A percentile compares a stretch with the other conserved stretches of the same genome.
Conservation (phyloP, 2,329 filamentous ascomycete genomes). For the Dryadomyces sulphureus region DNA sequence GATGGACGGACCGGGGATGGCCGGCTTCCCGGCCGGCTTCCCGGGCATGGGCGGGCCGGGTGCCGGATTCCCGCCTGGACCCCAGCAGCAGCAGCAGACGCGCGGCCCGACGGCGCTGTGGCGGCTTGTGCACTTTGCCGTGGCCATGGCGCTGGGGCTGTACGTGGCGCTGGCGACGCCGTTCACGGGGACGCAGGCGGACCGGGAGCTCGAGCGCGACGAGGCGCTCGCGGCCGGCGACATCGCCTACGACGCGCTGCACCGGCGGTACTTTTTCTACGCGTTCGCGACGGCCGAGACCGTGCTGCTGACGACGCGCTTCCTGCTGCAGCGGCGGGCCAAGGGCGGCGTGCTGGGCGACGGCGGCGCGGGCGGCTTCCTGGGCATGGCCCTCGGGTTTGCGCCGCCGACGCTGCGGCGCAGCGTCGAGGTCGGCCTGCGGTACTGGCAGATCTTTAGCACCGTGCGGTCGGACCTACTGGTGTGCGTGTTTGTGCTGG, state of each 20-base stretch:
- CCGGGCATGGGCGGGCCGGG: no score
- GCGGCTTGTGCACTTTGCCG: conserved; percentile 59
- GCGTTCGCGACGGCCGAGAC: conserved; percentile 69
- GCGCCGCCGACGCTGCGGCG: conserved; percentile 49
- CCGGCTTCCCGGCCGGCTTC: background rate
- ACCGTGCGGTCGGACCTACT: conserved; percentile 62
- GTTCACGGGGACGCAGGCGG: conserved; percentile 51
- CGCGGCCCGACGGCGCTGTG: conserved; percentile 36
- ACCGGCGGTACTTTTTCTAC: conserved; percentile 45
- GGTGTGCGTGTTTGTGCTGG: conserved; percentile 62
- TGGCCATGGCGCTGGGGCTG: conserved; percentile 53
- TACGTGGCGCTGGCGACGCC: conserved; percentile 55
- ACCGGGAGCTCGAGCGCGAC: conserved; percentile 29
- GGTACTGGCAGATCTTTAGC: conserved; percentile 56
- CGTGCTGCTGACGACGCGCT: conserved; percentile 54
- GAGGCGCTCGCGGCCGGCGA: background rate
- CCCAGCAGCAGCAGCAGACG: conserved; percentile 16
- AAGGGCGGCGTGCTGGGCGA: background rate
- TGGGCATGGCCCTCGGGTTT: conserved; percentile 49
- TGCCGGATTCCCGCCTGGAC: no score
- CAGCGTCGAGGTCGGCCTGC: conserved; percentile 44
- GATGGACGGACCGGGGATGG: no score
- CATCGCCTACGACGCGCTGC: conserved; percentile 6
- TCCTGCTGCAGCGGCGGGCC: conserved; percentile 47
- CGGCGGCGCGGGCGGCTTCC: conserved; percentile 31